These are phyloP conservation scores for Diaporthe helianthi DNA, from an alignment of 2,329 filamentous ascomycete species.

Conservation along the genomic window DNA sequence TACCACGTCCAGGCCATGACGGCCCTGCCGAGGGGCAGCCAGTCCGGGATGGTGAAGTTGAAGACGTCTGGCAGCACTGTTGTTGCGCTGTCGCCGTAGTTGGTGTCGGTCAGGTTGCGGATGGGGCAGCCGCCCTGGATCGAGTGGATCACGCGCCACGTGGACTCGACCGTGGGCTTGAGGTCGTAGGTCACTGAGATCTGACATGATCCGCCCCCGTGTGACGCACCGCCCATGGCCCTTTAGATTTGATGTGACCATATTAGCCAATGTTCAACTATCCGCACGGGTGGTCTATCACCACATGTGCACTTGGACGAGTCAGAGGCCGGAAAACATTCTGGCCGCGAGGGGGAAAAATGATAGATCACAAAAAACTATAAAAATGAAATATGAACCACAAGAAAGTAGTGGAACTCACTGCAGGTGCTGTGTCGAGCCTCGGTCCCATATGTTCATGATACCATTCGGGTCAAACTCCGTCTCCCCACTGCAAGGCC, in stretches of 20 bases:
- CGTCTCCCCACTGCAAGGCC: slow-evolving; percentile 2
- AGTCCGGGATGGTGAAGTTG: slow-evolving; percentile 22
- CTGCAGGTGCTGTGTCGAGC: slow-evolving; percentile 3
- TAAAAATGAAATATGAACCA: not conserved
- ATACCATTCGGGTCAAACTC: slow-evolving; percentile 4
- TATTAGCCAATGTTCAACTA: not conserved
- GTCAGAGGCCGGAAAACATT: no score
- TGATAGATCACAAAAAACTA: not conserved
- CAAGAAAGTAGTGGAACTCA: not conserved
- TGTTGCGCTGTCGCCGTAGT: slow-evolving; percentile 11
- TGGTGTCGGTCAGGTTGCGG: slow-evolving; percentile 11
- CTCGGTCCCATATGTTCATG: slow-evolving; percentile 6
- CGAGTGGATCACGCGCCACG: slow-evolving; percentile 11
- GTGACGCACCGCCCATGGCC: slow-evolving; percentile 5
- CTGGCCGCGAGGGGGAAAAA: not conserved
- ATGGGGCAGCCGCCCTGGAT: slow-evolving; percentile 15
- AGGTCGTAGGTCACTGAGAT: slow-evolving; percentile 10
- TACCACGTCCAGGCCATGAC: slow-evolving; percentile 22
- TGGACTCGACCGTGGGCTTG: slow-evolving; percentile 4
- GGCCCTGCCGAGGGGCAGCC: slow-evolving; percentile 1
- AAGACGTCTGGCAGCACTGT: not conserved
- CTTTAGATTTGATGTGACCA: not conserved
- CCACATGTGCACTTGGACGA: no score
- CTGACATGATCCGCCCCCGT: slow-evolving; percentile 6
- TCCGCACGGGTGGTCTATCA: no score